These are phyloP conservation scores for Sextonia rubra DNA, from an alignment of 164 flowering plant genomes.

Conservation along the genomic window DNA sequence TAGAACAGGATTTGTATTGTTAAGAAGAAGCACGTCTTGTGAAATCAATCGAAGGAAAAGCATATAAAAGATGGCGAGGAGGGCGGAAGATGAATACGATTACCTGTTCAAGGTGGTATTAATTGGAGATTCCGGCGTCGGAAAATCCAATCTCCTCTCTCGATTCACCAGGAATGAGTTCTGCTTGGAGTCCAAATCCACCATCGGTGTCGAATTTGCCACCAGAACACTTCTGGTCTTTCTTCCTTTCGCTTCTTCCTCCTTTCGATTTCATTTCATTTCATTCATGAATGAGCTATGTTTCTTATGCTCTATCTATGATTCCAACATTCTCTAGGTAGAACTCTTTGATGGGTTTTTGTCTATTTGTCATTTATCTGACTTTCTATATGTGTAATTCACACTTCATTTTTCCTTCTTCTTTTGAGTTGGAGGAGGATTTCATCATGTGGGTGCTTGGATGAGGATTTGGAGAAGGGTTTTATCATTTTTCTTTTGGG, in stretches of 20 bases:
- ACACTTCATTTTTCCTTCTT: background rate
- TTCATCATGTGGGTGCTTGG: background rate
- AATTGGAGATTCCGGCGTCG: conserved; percentile 19
- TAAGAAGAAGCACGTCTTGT: background rate
- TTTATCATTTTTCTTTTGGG: too few species aligned
- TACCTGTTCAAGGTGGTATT: conserved; percentile 55
- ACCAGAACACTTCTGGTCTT: conserved; percentile 63
- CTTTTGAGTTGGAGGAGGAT: background rate
- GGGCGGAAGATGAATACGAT: conserved; percentile 60
- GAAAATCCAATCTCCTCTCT: conserved; percentile 19
- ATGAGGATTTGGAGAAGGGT: too few species aligned
- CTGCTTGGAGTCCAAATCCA: conserved; percentile 69
- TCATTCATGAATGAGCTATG: too few species aligned
- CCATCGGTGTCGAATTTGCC: conserved; percentile 76
- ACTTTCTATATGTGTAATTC: too few species aligned
- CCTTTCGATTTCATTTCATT: too few species aligned
- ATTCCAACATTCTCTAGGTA: too few species aligned
- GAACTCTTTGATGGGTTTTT: too few species aligned
- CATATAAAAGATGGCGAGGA: conserved; percentile 31
- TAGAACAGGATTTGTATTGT: too few species aligned
- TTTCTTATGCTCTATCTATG: too few species aligned
- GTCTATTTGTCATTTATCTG: too few species aligned
- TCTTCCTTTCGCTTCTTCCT: background rate
- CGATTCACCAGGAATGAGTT: conserved; percentile 54
- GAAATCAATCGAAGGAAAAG: background rate